These are phyloP conservation scores for Euphorbia celastroides DNA, from an alignment of 441 rosid species.

Conservation along the genomic window DNA sequence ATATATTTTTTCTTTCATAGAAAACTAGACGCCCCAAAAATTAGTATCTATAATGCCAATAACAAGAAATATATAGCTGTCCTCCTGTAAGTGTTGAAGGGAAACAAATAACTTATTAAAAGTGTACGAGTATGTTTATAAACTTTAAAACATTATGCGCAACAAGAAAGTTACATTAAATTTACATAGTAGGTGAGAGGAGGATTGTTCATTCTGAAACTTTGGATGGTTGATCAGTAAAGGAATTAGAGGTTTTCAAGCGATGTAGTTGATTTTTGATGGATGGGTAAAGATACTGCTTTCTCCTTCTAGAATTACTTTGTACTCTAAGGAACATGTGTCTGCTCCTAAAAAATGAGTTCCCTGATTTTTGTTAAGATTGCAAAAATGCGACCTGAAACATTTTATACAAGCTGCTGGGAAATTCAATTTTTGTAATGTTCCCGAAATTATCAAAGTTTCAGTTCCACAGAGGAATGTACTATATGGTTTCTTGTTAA, in stretches of 20 bases:
- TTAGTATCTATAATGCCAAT: background rate
- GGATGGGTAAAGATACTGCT: background rate
- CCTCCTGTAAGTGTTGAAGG: background rate
- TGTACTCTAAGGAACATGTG: background rate
- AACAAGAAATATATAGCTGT: background rate
- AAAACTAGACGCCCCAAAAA: background rate
- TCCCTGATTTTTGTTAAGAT: background rate
- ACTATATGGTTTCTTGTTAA: background rate
- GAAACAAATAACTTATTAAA: background rate
- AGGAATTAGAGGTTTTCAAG: background rate
- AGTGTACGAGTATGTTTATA: background rate
- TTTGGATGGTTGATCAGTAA: background rate
- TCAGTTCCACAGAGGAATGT: background rate
- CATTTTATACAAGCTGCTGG: background rate
- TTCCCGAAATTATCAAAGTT: background rate
- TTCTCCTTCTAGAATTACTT: background rate
- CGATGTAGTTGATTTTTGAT: background rate
- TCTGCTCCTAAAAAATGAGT: background rate
- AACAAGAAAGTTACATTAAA: background rate
- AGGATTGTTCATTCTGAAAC: background rate
- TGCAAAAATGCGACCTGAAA: background rate
- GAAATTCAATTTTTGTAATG: background rate
- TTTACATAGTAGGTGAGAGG: background rate
- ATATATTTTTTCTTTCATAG: background rate
- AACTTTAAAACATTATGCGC: background rate